Conservation (phyloP, 768 basidiomycete species). For the Pleurotus giganteus region DNA sequence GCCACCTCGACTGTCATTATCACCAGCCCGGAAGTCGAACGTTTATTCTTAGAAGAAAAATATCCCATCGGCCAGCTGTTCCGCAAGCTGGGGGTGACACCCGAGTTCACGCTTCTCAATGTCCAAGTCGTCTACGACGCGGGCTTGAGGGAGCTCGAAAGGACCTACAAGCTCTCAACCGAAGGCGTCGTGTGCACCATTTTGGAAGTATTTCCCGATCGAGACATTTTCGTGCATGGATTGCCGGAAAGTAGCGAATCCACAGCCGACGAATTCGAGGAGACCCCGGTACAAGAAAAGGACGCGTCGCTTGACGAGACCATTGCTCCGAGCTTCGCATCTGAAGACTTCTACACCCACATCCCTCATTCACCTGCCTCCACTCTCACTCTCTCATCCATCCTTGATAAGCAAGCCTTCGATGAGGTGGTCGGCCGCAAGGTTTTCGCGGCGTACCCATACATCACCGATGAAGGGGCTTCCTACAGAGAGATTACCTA, state of each 20-base stretch:
- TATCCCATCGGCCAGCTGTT: conserved; percentile 71
- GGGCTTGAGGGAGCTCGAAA: conserved; percentile 33
- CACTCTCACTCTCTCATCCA: conserved; percentile 8
- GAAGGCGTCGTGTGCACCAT: conserved; percentile 66
- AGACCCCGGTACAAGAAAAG: neutral
- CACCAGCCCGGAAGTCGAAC: conserved; percentile 51
- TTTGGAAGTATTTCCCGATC: conserved; percentile 62
- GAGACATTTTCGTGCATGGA: conserved; percentile 56
- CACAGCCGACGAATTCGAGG: neutral
- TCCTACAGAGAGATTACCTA: conserved; percentile 13
- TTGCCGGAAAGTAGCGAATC: neutral
- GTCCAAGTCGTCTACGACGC: conserved; percentile 40
- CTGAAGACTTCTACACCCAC: neutral
- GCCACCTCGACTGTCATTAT: conserved; percentile 67
- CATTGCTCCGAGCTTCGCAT: neutral
- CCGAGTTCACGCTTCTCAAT: conserved; percentile 54
- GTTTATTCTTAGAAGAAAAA: conserved; percentile 63
- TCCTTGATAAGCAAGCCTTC: conserved; percentile 12
- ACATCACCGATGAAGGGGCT: neutral
- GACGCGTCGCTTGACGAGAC: neutral
- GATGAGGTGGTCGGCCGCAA: conserved; percentile 8
- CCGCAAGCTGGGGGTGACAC: conserved; percentile 46
- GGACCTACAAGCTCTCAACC: conserved; percentile 55
- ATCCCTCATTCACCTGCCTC: conserved; percentile 3
- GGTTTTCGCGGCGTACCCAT: conserved; percentile 12